Conservation (phyloP, 2,329 filamentous ascomycete species). For the Dendryphion nanum region DNA sequence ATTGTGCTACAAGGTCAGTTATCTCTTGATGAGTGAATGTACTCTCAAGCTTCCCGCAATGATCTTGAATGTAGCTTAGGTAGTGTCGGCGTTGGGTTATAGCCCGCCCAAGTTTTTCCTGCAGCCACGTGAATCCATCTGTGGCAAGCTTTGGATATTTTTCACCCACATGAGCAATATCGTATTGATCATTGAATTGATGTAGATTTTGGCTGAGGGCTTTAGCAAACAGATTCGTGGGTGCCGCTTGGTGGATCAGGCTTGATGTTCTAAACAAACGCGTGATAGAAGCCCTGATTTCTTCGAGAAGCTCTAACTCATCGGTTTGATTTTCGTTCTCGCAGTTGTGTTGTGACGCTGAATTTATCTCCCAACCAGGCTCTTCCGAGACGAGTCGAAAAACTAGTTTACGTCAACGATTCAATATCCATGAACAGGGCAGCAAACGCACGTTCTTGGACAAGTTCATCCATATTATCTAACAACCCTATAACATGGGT, state of each 20-base stretch:
- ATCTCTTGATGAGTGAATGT: not conserved
- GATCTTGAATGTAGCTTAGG: slow-evolving; percentile 16
- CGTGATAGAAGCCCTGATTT: slow-evolving; percentile 10
- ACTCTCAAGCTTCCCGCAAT: slow-evolving; percentile 12
- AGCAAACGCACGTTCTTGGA: slow-evolving; percentile 3
- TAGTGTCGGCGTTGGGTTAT: slow-evolving; percentile 20
- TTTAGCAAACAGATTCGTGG: slow-evolving; percentile 12
- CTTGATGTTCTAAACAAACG: slow-evolving; percentile 14
- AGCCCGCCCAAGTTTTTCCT: slow-evolving; percentile 12
- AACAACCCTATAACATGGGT: slow-evolving; percentile 9
- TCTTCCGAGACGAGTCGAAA: slow-evolving; percentile 10
- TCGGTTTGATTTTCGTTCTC: not conserved
- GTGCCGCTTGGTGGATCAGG: slow-evolving; percentile 16
- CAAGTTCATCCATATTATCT: slow-evolving; percentile 12
- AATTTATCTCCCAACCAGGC: too few species aligned
- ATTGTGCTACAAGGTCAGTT: not conserved
- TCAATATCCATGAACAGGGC: too few species aligned
- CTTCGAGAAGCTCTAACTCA: slow-evolving; percentile 13
- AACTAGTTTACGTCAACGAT: too few species aligned
- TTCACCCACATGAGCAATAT: slow-evolving; percentile 17
- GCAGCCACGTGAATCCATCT: slow-evolving; percentile 10
- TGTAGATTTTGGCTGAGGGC: slow-evolving; percentile 13
- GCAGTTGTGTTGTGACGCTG: too few species aligned
- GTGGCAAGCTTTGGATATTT: slow-evolving; percentile 15
- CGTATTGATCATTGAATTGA: slow-evolving; percentile 13